Evolutionary conservation across 768 basidiomycete genomes (phyloP), one percentile per base, ranked within the genome.

Genomic region (Podaxis sp.): DNA sequence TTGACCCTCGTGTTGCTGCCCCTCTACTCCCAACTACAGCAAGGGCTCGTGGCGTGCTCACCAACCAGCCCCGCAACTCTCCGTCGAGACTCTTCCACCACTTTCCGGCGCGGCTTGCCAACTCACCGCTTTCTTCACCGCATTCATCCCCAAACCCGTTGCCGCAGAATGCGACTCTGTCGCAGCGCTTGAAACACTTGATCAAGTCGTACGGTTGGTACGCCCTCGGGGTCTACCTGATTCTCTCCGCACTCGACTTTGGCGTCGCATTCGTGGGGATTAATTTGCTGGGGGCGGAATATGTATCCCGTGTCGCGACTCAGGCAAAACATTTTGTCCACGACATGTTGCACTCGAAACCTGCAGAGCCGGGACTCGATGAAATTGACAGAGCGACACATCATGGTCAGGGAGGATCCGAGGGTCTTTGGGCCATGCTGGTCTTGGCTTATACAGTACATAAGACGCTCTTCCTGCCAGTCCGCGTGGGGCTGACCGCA

Each of bases 131-230:
- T 64, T 26, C 50, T 2, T 33, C 66, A 13, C 63, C 61, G 12
- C 52, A 62, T 10, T 13, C 24, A 7, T 60, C 59, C 41, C 36
- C 54, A 53, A 62, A 73, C 26, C 67, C 73, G n/a, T 73, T 81
- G 0, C 84, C 84, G 7, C 78, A 84, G 26, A 72, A 84, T 65
- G 77, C 83, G 2, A 75, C 87, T 0, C 78, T 93, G 60, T 85
- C 89, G 0, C 84, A 90, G 72, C 84, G 87, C 20, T 78, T 95
- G 24, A 93, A 88, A 70, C 82, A 86, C 67, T 89, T 98, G 62
- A 88, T 95, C 63, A 95, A 91, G 72, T 85, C 90, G 3, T 97
- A 99, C 72, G 96, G 96, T 33, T 95, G 93, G 92, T 96, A 96
- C 72, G 95, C 97, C 20, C 82, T 99, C 30, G 95, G 91, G 36